Conservation (phyloP, 2,329 filamentous ascomycete genomes). For the Sporothrix phasma region DNA sequence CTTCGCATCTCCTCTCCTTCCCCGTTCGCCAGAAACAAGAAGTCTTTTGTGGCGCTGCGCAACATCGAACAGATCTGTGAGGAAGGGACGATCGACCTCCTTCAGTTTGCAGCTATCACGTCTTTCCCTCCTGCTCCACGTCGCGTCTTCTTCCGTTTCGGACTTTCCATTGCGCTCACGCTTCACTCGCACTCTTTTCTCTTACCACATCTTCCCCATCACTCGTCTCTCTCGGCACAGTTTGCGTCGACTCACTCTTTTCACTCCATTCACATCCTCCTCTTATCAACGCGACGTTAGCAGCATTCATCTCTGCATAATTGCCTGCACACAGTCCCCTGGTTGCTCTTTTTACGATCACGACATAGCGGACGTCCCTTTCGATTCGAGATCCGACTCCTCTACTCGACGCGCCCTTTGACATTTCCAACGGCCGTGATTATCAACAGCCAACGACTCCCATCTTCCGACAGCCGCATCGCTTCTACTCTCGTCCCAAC, state of each 20-base stretch:
- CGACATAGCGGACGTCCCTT: not conserved
- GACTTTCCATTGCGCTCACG: not conserved
- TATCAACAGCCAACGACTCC: not conserved
- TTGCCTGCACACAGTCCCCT: not conserved
- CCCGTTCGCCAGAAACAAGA: conserved; percentile 9
- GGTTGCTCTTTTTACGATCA: not conserved
- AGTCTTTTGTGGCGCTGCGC: conserved; percentile 11
- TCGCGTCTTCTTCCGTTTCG: not conserved
- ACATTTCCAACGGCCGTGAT: not conserved
- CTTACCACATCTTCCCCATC: not conserved
- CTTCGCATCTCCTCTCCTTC: conserved; percentile 1
- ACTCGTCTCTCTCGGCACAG: not conserved
- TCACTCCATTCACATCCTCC: not conserved
- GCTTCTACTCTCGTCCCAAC: not conserved
- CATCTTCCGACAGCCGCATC: not conserved
- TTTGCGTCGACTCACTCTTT: not conserved
- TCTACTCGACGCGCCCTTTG: not conserved
- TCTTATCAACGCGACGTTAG: not conserved
- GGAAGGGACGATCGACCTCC: conserved; percentile 8
- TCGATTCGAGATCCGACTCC: not conserved
- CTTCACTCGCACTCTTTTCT: not conserved
- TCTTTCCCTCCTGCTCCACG: not conserved
- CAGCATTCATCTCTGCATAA: not conserved
- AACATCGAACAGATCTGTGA: conserved; percentile 9
- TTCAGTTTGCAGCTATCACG: not conserved